Evolutionary conservation across 306 rosid genomes (phyloP).

Genomic region (Cucumis cinereus): DNA sequence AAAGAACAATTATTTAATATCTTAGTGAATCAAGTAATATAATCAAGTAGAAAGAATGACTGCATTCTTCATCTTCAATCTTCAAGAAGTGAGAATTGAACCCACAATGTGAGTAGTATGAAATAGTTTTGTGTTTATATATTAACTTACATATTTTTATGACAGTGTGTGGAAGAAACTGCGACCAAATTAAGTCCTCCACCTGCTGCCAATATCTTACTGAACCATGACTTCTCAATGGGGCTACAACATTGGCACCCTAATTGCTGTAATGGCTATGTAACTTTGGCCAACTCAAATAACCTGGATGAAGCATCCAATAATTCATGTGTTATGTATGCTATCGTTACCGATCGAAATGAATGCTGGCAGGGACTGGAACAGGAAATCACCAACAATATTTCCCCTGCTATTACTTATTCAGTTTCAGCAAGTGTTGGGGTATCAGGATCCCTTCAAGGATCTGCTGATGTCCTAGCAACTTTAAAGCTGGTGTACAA

Average conservation of each 20-base stretch:
- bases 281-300: conserved; percentile 33
- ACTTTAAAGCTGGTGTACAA: conserved; percentile 57
- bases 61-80: no score
- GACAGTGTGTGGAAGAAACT: conserved; percentile 33
- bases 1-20: no score
- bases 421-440: conserved; percentile 65
- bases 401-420: conserved; percentile 44
- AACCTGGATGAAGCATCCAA: conserved; percentile 18
- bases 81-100: no score
- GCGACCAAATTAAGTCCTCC: conserved; percentile 18
- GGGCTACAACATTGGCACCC: conserved; percentile 72
- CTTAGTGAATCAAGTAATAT: no score
- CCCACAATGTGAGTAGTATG: no score
- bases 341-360: conserved; percentile 48
- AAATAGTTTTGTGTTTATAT: no score
- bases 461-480: conserved; percentile 56
- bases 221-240: conserved; percentile 67
- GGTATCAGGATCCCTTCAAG: conserved; percentile 52
- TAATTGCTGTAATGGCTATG: conserved; percentile 56
- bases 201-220: conserved; percentile 42
- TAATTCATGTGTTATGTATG: conserved; percentile 24
- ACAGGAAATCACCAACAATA: conserved; percentile 59
- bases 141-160: conserved; percentile 5
- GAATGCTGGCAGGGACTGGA: conserved; percentile 96
- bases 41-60: no score